Conservation (phyloP, 148 eudicot genomes). For the Fagopyrum tataricum region DNA sequence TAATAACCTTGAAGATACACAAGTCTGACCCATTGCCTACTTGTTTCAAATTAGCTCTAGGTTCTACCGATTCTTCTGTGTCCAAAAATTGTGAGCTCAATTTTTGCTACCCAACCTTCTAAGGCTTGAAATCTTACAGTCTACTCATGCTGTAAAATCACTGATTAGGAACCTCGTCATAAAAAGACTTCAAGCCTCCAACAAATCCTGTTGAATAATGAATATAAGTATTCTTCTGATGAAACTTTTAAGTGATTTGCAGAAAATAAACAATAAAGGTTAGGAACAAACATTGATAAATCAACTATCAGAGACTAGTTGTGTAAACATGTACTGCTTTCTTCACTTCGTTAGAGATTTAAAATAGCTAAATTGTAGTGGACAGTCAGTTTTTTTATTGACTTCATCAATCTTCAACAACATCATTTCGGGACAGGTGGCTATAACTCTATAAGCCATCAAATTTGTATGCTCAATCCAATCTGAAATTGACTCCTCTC, state of each 20-base stretch:
- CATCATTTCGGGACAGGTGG: not conserved
- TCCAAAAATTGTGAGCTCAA: not conserved
- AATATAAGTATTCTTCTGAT: not conserved
- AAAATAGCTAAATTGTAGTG: too few species aligned
- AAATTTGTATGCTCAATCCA: not conserved
- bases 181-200: not conserved
- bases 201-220: not conserved
- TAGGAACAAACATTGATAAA: not conserved
- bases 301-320: not conserved
- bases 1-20: not conserved
- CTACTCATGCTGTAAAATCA: not conserved
- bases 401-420: not conserved
- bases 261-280: not conserved
- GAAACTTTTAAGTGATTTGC: not conserved
- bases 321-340: too few species aligned
- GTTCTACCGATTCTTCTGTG: not conserved
- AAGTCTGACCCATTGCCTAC: slow-evolving; percentile 9
- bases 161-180: not conserved
- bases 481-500: not conserved
- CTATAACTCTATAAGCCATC: not conserved
- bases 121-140: not conserved
- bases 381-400: not conserved
- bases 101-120: not conserved
- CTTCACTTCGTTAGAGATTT: too few species aligned
- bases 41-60: not conserved